Conservation (phyloP, 371 early-diverging fungal genomes). For the Dichotomocladium elegans region DNA sequence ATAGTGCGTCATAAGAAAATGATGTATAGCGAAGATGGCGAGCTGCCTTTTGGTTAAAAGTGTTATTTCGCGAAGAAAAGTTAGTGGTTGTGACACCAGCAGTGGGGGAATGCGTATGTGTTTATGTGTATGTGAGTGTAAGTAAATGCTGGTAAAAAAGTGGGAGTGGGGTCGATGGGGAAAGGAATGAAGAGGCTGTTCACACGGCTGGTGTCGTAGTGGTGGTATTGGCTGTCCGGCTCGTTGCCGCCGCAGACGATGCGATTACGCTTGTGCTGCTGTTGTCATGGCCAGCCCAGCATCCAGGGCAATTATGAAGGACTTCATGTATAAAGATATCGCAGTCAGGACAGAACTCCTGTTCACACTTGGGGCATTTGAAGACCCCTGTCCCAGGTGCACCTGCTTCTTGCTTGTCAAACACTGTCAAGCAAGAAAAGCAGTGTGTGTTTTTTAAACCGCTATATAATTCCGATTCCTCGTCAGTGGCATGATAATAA, state of each 20-base stretch:
- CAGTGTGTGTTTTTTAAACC: constrained; percentile 26
- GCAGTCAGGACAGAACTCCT: constrained; percentile 90
- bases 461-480: neutral
- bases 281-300: constrained; percentile 33
- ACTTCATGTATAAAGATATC: constrained; percentile 92
- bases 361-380: constrained; percentile 74
- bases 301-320: constrained; percentile 92
- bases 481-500: no score
- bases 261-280: neutral
- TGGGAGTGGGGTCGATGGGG: no score
- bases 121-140: neutral
- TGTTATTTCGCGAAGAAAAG: no score
- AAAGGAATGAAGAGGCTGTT: no score
- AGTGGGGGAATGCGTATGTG: constrained; percentile 37
- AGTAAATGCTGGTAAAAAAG: no score
- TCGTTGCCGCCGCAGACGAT: no score
- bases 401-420: constrained; percentile 29
- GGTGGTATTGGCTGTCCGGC: neutral
- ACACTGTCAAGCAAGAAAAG: constrained; percentile 39
- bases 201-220: neutral
- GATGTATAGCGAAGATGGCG: no score
- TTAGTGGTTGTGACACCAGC: neutral
- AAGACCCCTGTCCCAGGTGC: constrained; percentile 48
- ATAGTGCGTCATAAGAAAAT: no score
- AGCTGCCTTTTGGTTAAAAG: no score